Evolutionary conservation across 2,329 filamentous ascomycete species (phyloP), one percentile per base, ranked within the genome.

Genomic region (Curvularia verruculosa): DNA sequence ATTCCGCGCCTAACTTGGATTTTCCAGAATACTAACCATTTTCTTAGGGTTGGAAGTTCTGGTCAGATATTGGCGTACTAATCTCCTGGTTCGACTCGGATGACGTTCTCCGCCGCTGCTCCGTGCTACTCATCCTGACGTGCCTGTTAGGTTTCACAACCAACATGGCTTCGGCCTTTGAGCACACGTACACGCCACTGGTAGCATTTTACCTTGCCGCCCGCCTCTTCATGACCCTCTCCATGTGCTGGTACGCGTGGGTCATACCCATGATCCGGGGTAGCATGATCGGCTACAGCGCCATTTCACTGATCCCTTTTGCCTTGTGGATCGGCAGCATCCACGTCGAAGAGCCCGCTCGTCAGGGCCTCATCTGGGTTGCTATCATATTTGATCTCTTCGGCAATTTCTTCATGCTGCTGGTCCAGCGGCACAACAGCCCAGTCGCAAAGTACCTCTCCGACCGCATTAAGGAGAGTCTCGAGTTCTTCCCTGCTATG

Each of bases 71-170:
- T 47, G 79, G 81, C 9, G 67, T 84, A 21, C 75, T 85, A 8
- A 79, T 88, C 55, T 82, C 80, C 56, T 87, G 85, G 85, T 87
- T 88, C 65, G 84, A 88, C 62, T 82, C 71, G 19, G 84, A 87
- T 60, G 86, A 89, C 62, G 80, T 89, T 34, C 67, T 85, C 12
- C 84, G 86, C 58, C 77, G 86, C 19, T 59, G 86, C 26, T 81
- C 80, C n/a, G 80, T 89, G 15, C 73, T 89, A 1, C 87, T 88
- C 66, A 79, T 85, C 44, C 82, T 88, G 56, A 81, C 83, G 2
- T 88, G 84, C 71, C 77, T 89, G 5, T 77, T 89, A 24, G 86
- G 85, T 3, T 84, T 85, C 57, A 88, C 86, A 3, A 86, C 84
- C 13, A 88, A 88, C 66, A 87, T 87, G 78, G 81, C 81, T 9